Percentiles rank a stretch among this genome's conserved stretches.
These are phyloP conservation scores for Ascochyta rabiei DNA, from an alignment of 2,329 filamentous ascomycete species.

Conservation along the genomic window DNA sequence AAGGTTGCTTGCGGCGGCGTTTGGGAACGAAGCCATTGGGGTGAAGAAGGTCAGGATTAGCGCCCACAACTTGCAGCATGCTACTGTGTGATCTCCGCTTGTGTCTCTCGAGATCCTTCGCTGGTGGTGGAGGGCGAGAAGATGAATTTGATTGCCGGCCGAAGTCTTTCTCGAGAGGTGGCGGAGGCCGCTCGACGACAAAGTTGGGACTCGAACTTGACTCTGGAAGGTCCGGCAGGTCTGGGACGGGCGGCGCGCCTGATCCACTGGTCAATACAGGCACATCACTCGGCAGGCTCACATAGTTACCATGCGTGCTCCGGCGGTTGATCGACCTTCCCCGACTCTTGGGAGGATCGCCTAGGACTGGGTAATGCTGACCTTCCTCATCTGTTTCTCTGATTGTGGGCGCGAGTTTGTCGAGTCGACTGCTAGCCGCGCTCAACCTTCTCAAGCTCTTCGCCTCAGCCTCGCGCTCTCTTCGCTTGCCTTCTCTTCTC, in stretches of 20 bases:
- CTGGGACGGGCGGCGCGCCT: constrained; percentile 56
- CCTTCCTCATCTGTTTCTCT: constrained; percentile 81
- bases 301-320: constrained; percentile 51
- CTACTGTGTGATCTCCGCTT: constrained; percentile 75
- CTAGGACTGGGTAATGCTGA: constrained; percentile 53
- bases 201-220: constrained; percentile 50
- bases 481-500: constrained; percentile 80
- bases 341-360: constrained; percentile 68
- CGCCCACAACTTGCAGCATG: constrained; percentile 82
- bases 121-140: constrained; percentile 78
- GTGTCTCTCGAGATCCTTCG: constrained; percentile 71
- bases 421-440: constrained; percentile 84
- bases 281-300: neutral
- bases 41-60: constrained; percentile 66
- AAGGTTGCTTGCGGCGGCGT: constrained; percentile 64
- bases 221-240: constrained; percentile 80
- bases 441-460: constrained; percentile 83
- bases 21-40: constrained; percentile 63
- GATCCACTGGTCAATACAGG: constrained; percentile 48
- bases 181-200: constrained; percentile 58
- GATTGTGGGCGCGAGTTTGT: constrained; percentile 77
- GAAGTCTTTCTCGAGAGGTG: constrained; percentile 80
- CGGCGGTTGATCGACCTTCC: constrained; percentile 79
- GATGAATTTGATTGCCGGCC: constrained; percentile 78
- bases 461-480: constrained; percentile 80